Conservation (phyloP, 2,329 filamentous ascomycete species). For the Venturia oleaginea region DNA sequence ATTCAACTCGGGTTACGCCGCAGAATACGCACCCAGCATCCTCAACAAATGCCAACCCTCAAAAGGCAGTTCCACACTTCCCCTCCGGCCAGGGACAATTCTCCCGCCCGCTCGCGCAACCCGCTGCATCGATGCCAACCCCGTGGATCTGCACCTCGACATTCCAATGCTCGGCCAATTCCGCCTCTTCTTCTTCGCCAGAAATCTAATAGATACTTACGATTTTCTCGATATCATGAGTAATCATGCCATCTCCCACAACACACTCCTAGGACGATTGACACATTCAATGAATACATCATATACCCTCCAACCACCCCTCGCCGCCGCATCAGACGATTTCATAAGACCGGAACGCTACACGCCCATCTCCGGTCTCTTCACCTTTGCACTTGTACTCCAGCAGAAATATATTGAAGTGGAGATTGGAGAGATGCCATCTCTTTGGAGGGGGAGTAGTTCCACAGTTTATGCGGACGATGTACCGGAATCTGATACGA, state of each 20-base stretch:
- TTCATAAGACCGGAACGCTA: slow-evolving; percentile 62
- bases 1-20: slow-evolving; percentile 65
- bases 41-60: slow-evolving; percentile 47
- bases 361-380: slow-evolving; percentile 55
- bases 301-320: slow-evolving; percentile 50
- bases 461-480: slow-evolving; percentile 70
- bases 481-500: slow-evolving; percentile 47
- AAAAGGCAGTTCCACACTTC: slow-evolving; percentile 17
- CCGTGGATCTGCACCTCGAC: slow-evolving; percentile 67
- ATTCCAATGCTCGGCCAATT: slow-evolving; percentile 72
- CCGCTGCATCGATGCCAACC: slow-evolving; percentile 68
- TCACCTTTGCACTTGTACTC: slow-evolving; percentile 51
- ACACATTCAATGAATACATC: slow-evolving; percentile 52
- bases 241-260: slow-evolving; percentile 40
- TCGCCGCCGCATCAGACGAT: slow-evolving; percentile 51
- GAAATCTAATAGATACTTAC: slow-evolving; percentile 57
- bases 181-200: slow-evolving; percentile 62
- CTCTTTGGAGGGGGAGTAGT: slow-evolving; percentile 51
- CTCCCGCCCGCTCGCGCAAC: slow-evolving; percentile 62
- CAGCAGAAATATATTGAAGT: slow-evolving; percentile 24
- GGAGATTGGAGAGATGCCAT: slow-evolving; percentile 57
- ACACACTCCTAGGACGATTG: slow-evolving; percentile 50
- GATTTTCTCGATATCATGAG: slow-evolving; percentile 53
- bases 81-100: slow-evolving; percentile 34
- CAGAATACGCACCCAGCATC: slow-evolving; percentile 55